Conservation (phyloP, 495 filamentous ascomycete genomes). For the Chlorociboria aeruginascens region DNA sequence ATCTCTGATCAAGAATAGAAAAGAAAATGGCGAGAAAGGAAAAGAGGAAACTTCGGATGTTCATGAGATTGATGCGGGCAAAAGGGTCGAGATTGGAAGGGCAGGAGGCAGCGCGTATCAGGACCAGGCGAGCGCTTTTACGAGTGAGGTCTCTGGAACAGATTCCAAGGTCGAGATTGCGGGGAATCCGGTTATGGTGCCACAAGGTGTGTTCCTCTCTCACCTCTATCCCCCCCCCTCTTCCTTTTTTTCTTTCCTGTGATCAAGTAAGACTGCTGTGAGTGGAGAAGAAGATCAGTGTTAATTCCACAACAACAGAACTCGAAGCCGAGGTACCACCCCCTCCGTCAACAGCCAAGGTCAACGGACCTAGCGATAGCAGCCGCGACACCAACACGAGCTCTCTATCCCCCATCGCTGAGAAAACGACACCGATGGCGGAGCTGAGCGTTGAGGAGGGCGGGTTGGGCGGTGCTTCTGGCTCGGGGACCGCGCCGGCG, state of each 20-base stretch:
- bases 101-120: background rate
- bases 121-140: background rate
- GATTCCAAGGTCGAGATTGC: slow-evolving; percentile 11
- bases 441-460: slow-evolving; percentile 1
- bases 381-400: background rate
- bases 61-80: slow-evolving; percentile 8
- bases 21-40: background rate
- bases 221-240: too few species aligned
- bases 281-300: background rate
- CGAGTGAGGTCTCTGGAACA: slow-evolving; percentile 3
- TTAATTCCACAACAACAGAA: background rate
- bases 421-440: slow-evolving; percentile 3
- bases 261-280: background rate
- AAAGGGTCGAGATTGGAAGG: background rate
- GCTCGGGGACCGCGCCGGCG: background rate
- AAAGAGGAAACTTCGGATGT: background rate
- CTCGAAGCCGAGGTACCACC: background rate
- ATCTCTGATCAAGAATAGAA: background rate
- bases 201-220: slow-evolving; percentile 10
- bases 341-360: background rate
- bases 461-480: background rate
- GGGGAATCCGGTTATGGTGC: slow-evolving; percentile 13
- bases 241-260: background rate
- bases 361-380: background rate
- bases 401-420: background rate